Conservation (phyloP, 768 basidiomycete genomes). For the Dioszegia crocea region DNA sequence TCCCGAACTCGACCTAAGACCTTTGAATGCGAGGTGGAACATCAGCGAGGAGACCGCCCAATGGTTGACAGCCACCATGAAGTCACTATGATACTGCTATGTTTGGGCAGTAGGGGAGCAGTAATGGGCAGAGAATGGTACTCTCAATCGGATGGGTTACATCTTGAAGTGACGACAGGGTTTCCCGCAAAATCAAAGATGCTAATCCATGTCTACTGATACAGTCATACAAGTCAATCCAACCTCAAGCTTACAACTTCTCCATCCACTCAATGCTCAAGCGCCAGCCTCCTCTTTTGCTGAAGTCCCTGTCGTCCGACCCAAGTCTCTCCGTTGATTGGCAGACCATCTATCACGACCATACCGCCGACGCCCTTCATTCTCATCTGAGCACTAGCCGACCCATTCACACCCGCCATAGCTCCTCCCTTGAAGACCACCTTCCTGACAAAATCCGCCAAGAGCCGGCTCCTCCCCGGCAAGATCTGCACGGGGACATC, state of each 20-base stretch:
- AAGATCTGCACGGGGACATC: slow-evolving; percentile 53
- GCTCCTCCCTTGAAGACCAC: slow-evolving; percentile 49
- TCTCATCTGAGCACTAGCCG: slow-evolving; percentile 36
- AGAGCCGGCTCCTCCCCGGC: slow-evolving; percentile 54
- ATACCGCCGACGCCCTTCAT: slow-evolving; percentile 35
- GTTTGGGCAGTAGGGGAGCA: too few species aligned
- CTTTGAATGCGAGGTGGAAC: slow-evolving; percentile 69
- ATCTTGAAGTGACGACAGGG: background rate
- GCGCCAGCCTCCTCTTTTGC: background rate
- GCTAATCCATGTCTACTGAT: slow-evolving; percentile 50
- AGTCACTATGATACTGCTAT: too few species aligned
- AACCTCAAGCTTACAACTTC: background rate
- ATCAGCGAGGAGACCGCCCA: slow-evolving; percentile 61
- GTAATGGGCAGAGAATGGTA: too few species aligned
- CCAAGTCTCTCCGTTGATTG: slow-evolving; percentile 10
- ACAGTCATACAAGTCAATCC: background rate
- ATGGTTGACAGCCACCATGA: slow-evolving; percentile 66
- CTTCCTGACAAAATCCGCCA: slow-evolving; percentile 47
- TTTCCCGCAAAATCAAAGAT: too few species aligned
- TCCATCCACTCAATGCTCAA: background rate
- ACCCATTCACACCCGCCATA: slow-evolving; percentile 46
- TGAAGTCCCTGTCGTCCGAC: background rate
- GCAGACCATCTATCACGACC: slow-evolving; percentile 36
- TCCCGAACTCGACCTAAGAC: slow-evolving; percentile 50
- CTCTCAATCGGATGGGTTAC: background rate